Conservation (phyloP, 2,329 filamentous ascomycete genomes). For the Sarocladium strictum region DNA sequence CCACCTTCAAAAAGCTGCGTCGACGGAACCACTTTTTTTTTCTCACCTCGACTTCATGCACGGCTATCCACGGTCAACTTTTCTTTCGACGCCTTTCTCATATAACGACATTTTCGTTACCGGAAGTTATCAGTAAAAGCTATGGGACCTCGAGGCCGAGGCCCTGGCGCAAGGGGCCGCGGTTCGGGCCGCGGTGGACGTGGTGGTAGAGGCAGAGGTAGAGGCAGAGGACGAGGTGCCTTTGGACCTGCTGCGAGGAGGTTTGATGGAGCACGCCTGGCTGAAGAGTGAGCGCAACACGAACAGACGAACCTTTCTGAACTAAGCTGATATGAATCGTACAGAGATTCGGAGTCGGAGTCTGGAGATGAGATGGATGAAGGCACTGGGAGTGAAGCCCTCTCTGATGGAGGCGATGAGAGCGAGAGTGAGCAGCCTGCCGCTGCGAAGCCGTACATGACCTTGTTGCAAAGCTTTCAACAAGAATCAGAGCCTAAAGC, state of each 20-base stretch:
- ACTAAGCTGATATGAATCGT: not conserved
- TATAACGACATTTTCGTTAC: conserved; percentile 6
- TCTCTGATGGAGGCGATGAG: conserved; percentile 33
- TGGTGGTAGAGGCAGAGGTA: conserved; percentile 20
- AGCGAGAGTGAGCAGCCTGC: conserved; percentile 23
- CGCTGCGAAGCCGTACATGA: conserved; percentile 45
- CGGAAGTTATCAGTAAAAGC: conserved; percentile 18
- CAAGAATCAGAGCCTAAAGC: conserved; percentile 38
- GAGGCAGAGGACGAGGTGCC: conserved; percentile 18
- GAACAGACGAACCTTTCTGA: not conserved
- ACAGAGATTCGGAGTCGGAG: conserved; percentile 13
- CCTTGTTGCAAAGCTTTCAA: conserved; percentile 50
- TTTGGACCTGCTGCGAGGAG: conserved; percentile 19
- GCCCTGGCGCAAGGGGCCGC: conserved; percentile 21
- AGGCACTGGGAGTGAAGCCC: conserved; percentile 22
- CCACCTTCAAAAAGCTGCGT: conserved; percentile 6
- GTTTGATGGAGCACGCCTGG: conserved; percentile 29
- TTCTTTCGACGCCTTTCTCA: no score
- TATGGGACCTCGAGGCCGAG: conserved; percentile 31
- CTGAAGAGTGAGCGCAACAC: conserved; percentile 23
- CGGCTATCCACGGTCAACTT: not conserved
- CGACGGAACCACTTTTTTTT: conserved; percentile 7
- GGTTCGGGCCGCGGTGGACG: no score
- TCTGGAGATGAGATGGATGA: conserved; percentile 15
- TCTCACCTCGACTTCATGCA: not conserved